Conservation (phyloP, 495 filamentous ascomycete genomes). For the Talaromyces adpressus region DNA sequence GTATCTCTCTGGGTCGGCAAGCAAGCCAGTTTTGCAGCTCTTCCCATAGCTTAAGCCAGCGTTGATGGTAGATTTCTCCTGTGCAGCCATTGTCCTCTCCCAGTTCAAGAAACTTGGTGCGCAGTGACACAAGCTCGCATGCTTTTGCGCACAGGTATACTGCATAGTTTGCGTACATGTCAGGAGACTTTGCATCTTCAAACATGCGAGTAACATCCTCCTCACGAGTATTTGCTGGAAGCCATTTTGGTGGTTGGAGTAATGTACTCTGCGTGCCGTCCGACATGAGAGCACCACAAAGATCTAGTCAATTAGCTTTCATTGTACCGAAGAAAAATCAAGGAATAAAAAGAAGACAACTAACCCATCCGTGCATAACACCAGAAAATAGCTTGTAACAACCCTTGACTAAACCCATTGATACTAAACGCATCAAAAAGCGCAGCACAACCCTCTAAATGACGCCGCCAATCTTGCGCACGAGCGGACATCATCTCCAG, state of each 20-base stretch:
- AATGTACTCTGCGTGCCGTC: slow-evolving; percentile 37
- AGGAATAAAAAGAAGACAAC: too few relatives aligned
- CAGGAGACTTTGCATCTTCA: too few relatives aligned
- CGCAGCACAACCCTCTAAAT: slow-evolving; percentile 41
- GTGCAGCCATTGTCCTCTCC: slow-evolving; percentile 11
- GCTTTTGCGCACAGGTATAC: slow-evolving; percentile 37
- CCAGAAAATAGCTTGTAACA: slow-evolving; percentile 41
- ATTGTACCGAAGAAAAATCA: too few relatives aligned
- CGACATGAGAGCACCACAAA: slow-evolving; percentile 41
- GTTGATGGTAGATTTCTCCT: too few relatives aligned
- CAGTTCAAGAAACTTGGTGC: slow-evolving; percentile 30
- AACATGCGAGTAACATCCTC: too few relatives aligned
- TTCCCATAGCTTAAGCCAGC: slow-evolving; percentile 34
- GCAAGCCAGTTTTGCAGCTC: slow-evolving; percentile 35
- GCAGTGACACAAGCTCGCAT: slow-evolving; percentile 34
- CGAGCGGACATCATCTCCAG: slow-evolving; percentile 45
- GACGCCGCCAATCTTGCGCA: slow-evolving; percentile 38
- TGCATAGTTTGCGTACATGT: slow-evolving; percentile 39
- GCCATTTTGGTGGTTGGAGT: slow-evolving; percentile 34
- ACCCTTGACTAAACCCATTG: slow-evolving; percentile 32
- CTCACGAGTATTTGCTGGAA: slow-evolving; percentile 18
- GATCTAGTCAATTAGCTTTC: slow-evolving; percentile 14
- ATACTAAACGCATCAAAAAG: slow-evolving; percentile 36
- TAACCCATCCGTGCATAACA: slow-evolving; percentile 38
- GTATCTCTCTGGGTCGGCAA: slow-evolving; percentile 31